Conservation (phyloP, 2,329 filamentous ascomycete genomes). For the Dothistroma septosporum region DNA sequence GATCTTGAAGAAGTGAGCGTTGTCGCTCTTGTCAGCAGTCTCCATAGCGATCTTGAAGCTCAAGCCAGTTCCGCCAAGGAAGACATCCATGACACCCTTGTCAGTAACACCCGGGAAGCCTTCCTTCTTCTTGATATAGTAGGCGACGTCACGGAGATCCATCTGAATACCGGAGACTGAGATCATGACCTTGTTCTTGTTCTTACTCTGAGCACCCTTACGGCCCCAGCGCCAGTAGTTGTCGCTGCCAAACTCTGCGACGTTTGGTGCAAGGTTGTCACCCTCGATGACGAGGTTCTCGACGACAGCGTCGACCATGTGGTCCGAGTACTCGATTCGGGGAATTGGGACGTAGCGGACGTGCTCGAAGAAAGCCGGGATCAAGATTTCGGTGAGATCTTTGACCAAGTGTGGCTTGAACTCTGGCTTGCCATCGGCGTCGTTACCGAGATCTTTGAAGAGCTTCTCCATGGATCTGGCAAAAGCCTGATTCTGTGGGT, state of each 20-base stretch:
- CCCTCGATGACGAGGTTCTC: conserved; percentile 95
- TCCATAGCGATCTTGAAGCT: conserved; percentile 88
- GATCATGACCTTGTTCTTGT: conserved; percentile 79
- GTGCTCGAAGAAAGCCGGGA: conserved; percentile 78
- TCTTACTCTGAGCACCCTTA: conserved; percentile 76
- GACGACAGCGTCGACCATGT: conserved; percentile 77
- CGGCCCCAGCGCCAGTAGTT: conserved; percentile 95
- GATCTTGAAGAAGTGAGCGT: conserved; percentile 87
- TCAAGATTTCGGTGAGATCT: conserved; percentile 79
- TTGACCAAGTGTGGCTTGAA: conserved; percentile 94
- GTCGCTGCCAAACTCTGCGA: conserved; percentile 77
- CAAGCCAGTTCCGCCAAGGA: conserved; percentile 81
- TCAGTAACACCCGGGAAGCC: conserved; percentile 88
- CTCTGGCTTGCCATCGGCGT: conserved; percentile 72
- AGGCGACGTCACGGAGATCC: conserved; percentile 82
- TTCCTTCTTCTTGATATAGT: conserved; percentile 91
- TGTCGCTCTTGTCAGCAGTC: conserved; percentile 69
- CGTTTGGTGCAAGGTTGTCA: conserved; percentile 93
- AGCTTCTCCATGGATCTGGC: conserved; percentile 72
- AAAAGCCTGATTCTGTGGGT: conserved; percentile 81
- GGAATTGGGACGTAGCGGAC: conserved; percentile 88
- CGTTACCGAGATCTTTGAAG: conserved; percentile 85
- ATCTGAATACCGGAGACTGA: conserved; percentile 87
- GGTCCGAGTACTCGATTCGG: conserved; percentile 86
- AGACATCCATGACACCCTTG: conserved; percentile 81